Evolutionary conservation across 345 rosid genomes (phyloP), one percentile per base, ranked within the genome.

Genomic region (Erucastrum elatum): DNA sequence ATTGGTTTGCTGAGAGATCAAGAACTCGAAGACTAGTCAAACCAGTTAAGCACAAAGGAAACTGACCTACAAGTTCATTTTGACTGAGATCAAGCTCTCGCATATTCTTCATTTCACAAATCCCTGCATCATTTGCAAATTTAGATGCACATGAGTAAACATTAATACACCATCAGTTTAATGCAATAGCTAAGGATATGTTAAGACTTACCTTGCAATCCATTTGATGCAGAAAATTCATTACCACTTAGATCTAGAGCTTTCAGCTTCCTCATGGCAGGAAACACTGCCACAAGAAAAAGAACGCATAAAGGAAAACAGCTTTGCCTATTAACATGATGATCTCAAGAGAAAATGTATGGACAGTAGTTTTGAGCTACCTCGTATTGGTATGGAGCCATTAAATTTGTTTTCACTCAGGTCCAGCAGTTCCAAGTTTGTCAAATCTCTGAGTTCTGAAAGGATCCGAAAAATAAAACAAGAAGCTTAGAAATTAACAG

Each of bases 191-290:
- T 2, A 7, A 56, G 0, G 30, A 56, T 21, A 2, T 72, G 39
- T 4, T n/a, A 1, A 61, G 0, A 64, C 63, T 64, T 76, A 17
- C 80, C 80, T 68, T 68, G 62, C 17, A 68, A 3, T 17, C 26
- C 53, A 1, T 5, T 2, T 44, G 53, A 59, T 2, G 16, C 27
- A 12, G 49, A 59, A 60, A 60, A 17, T 30, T 1, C n/a, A 29
- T 58, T 75, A 13, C 0, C 7, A 9, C 78, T 58, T 58, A 75
- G n/a, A 75, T 70, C 73, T 4, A 81, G 65, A 46, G 44, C 71
- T 56, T 71, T 58, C 3, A 81, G 29, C 9, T 68, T 66, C 1
- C 1, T 7, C 37, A 34, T 4, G 49, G 30, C 8, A 35, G 41
- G 41, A 6, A 7, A 35, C 0, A 35, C 41, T 35, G 41, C 41